Base-by-base conservation (phyloP, 2,329 filamentous ascomycete species). In the Cladobotryum protrusum region DNA sequence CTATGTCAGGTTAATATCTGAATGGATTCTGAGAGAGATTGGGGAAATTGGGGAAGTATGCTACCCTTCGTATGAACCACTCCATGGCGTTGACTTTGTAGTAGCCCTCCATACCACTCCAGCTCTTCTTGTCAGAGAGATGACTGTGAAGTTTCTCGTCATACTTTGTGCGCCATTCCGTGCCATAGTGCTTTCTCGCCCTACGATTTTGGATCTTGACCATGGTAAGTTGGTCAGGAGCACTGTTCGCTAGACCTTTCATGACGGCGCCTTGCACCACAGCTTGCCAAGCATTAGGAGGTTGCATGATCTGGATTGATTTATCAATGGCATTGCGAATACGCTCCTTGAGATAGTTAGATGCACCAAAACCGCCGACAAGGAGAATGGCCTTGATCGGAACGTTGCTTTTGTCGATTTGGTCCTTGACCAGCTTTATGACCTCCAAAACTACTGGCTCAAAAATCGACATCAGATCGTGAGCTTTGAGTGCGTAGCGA, bases 221-320 rank as follows among this genome's bases (percentile, higher is more conserved):
- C 45, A 62, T 59, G 11, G 65, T 66, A 24, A 65, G 63, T 11
- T 59, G 56, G 8, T 67, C 63, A 0, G 69, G 65, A 1, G 62
- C 61, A 29, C 58, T 60, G 17, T 66, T 63, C 1, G 69, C 67
- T 2, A 77, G 60, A 1, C 74, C 74, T 57, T 73, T 75, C 65
- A 74, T 71, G 18, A 77, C 72, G 14, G 75, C 75, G 15, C 75
- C 75, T 33, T 69, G 68, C 0, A 73, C 72, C 7, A 77, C 70
- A 2, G 74, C 70, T 12, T 69, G 66, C 74, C 74, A 77, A 14
- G 72, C 67, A 45, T 72, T 69, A 4, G 67, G 64, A 0, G 75
- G 73, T 52, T 74, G 73, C 53, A 77, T 58, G 45, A 78, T 67
- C 48, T 69, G 61, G 15, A 73, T 64, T 1, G 58, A 59, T 17